Percentiles rank a stretch among this genome's conserved stretches.
Conservation (phyloP, 2,329 filamentous ascomycete genomes). For the Diaporthe nobilis region DNA sequence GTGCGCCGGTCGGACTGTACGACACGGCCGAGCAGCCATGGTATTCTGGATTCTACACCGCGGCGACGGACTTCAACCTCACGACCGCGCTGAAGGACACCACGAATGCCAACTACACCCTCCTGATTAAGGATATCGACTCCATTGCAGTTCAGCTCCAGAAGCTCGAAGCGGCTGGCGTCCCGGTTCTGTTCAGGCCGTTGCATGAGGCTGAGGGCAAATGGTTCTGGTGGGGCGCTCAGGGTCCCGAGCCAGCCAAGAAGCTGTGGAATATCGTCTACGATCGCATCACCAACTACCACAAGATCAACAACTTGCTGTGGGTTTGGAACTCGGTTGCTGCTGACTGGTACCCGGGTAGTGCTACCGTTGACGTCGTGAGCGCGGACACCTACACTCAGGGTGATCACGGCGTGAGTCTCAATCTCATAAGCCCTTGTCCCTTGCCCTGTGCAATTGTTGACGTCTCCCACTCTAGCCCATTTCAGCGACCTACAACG, state of each 20-base stretch:
- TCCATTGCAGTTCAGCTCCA: slow-evolving; percentile 62
- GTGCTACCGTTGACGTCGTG: slow-evolving; percentile 60
- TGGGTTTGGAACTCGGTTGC: slow-evolving; percentile 66
- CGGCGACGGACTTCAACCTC: slow-evolving; percentile 64
- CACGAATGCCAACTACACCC: slow-evolving; percentile 61
- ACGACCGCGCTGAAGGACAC: slow-evolving; percentile 57
- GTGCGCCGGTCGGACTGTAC: slow-evolving; percentile 61
- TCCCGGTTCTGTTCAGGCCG: slow-evolving; percentile 62
- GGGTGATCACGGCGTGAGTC: slow-evolving; percentile 4
- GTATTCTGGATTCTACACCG: slow-evolving; percentile 65
- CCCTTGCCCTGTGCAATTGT: rapidly evolving
- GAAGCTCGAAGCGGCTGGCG: slow-evolving; percentile 57
- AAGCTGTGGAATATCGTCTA: slow-evolving; percentile 60
- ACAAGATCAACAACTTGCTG: slow-evolving; percentile 61
- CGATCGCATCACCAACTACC: slow-evolving; percentile 59
- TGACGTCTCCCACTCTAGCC: not conserved
- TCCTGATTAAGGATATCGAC: slow-evolving; percentile 63
- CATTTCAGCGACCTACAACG: slow-evolving; percentile 9
- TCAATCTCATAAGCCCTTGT: not conserved
- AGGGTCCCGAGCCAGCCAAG: slow-evolving; percentile 60
- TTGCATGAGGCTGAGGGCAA: slow-evolving; percentile 65
- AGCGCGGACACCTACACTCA: slow-evolving; percentile 57
- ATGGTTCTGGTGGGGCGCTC: slow-evolving; percentile 69
- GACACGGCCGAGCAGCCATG: slow-evolving; percentile 61
- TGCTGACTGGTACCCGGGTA: slow-evolving; percentile 63